phyloP scores from a whole-genome alignment of 2,329 filamentous ascomycete species.

The Aspergillus jensenii region DNA sequence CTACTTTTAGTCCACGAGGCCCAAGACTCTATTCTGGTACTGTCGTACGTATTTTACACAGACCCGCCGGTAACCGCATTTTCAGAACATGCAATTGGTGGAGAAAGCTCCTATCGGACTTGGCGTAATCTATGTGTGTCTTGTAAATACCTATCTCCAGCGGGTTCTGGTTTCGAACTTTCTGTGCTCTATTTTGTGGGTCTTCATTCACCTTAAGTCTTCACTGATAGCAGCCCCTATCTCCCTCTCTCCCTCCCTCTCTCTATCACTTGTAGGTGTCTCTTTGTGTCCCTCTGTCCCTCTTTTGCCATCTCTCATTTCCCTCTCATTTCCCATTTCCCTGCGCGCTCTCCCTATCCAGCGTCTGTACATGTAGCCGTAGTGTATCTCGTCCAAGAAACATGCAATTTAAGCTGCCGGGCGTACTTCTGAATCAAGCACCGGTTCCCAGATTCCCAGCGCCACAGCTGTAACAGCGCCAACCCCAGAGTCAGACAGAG shows the following conservation, averaged over 20 bases:
- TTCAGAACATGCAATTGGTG: neutral
- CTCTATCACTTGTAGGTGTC: neutral
- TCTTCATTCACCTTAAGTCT: neutral
- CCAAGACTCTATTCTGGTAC: neutral
- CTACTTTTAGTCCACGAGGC: neutral
- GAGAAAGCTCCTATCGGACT: conserved; percentile 1
- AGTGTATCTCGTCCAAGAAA: too few species aligned
- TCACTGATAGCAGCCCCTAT: neutral
- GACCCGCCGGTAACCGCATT: neutral
- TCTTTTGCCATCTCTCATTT: neutral
- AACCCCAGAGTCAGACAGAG: neutral
- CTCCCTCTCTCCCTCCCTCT: neutral
- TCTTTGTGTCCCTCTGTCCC: neutral
- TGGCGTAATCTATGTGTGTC: neutral
- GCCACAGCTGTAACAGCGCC: neutral
- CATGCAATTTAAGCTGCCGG: too few species aligned
- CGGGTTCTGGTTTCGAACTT: neutral
- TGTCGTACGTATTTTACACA: neutral
- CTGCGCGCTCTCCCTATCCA: neutral
- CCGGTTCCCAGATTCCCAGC: neutral
- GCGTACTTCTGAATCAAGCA: neutral
- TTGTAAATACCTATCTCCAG: neutral
- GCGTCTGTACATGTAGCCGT: too few species aligned
- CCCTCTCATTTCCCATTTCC: neutral
- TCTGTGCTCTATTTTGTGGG: neutral